Evolutionary conservation across 140 eudicot species (phyloP), one percentile per base, ranked within the genome.

Genomic region (Anethum foeniculum): DNA sequence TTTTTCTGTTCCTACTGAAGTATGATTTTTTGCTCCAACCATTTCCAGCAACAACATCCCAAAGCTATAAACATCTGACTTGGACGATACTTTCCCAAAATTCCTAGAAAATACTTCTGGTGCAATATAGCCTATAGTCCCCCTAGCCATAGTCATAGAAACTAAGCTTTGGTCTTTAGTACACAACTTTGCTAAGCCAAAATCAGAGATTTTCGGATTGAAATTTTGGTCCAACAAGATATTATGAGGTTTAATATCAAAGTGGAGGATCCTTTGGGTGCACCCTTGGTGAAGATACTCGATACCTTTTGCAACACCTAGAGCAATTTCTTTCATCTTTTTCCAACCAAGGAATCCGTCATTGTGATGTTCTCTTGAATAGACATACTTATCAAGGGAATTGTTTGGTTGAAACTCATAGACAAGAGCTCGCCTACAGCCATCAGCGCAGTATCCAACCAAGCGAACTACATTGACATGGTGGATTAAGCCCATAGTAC

Each of bases 211-310:
- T 72, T 72, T 72, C 0, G 77, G 77, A 10, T 72, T 72, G 30
- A 72, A 72, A 72, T 72, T 72, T 9, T 39, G 49, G 77, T 72
- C 77, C 34, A 72, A 21, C 52, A 72, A 39, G 6, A 71, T 71
- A 18, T 71, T 71, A 30, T 71, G 76, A 36, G 48, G 76, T 71
- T 71, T 71, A 71, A 72, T 72, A 72, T 72, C 77, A 9, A 72
- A 72, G 46, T 72, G 77, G 77, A 72, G 77, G 51, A 72, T 72
- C 9, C 18, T 28, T 15, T 72, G 77, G 51, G 77, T 30, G 23
- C 77, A 72, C 7, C 76, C 76, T 36, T 71, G 76, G 48, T 71
- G 76, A 71, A 71, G 76, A 71, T 71, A 71, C 23, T 67, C 74
- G 15, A 67, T 67, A 16, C 74, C 74, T 67, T 67, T 67, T 7